These are phyloP conservation scores for Balakata baccata DNA, from an alignment of 345 rosid genomes.

Conservation along the genomic window DNA sequence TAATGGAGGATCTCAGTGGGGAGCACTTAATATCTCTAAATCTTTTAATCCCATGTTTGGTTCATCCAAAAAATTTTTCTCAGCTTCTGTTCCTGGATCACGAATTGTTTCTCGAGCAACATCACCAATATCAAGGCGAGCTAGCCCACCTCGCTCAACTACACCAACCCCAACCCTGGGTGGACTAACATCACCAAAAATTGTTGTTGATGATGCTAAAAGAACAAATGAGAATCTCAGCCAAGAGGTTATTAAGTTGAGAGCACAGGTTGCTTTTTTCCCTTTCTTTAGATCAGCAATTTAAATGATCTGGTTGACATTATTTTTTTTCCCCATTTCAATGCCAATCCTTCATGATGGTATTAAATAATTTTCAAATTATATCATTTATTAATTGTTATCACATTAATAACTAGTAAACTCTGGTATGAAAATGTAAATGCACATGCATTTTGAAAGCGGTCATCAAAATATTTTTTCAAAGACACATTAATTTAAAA, in stretches of 20 bases:
- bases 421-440: neutral
- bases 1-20: conserved; percentile 83
- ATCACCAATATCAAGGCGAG: conserved; percentile 91
- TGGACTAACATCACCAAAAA: conserved; percentile 80
- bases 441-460: neutral
- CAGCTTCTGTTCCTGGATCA: conserved; percentile 99
- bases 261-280: conserved; percentile 65
- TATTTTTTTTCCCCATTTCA: conserved; percentile 6
- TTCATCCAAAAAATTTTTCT: conserved; percentile 92
- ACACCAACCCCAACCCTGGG: conserved; percentile 95
- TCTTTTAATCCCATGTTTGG: conserved; percentile 85
- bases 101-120: conserved; percentile 98
- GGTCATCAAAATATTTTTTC: no score
- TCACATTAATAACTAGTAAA: neutral
- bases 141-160: conserved; percentile 96
- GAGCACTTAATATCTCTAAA: conserved; percentile 69
- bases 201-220: conserved; percentile 68
- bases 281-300: neutral
- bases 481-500: neutral
- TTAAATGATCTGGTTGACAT: neutral
- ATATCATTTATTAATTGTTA: neutral
- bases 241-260: conserved; percentile 84
- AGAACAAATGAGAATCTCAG: conserved; percentile 68
- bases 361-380: neutral
- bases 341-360: neutral